Conservation (phyloP, 2,329 filamentous ascomycete species). For the Microsporum canis region DNA sequence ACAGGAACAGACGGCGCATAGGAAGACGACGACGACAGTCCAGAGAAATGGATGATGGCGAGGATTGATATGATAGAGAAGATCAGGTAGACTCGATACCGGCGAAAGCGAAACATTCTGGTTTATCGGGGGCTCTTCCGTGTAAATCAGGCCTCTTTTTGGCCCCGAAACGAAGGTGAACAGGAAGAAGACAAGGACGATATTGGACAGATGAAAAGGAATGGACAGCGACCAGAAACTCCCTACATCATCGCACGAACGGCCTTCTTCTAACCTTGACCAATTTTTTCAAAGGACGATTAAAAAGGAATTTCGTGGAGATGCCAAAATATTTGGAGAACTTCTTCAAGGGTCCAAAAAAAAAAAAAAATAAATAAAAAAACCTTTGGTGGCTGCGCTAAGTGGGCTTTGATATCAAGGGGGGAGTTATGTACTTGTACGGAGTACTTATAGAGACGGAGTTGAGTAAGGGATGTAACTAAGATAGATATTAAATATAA, state of each 20-base stretch:
- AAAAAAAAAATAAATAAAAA: not conserved
- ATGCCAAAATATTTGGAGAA: not conserved
- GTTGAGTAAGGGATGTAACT: too few species aligned
- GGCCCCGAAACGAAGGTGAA: not conserved
- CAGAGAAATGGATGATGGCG: slow-evolving; percentile 42
- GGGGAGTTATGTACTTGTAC: not conserved
- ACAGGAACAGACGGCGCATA: slow-evolving; percentile 5
- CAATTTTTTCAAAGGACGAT: not conserved
- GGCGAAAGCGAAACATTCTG: slow-evolving; percentile 39
- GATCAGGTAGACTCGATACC: slow-evolving; percentile 38
- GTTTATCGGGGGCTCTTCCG: not conserved
- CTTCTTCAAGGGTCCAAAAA: not conserved
- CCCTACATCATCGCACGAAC: not conserved
- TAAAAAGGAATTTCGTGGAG: not conserved
- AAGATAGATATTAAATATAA: too few species aligned
- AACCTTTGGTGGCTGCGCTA: not conserved
- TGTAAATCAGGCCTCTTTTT: not conserved
- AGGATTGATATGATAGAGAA: slow-evolving; percentile 35
- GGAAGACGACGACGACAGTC: slow-evolving; percentile 20
- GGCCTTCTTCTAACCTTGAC: not conserved
- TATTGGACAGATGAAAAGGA: not conserved
- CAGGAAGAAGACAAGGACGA: not conserved
- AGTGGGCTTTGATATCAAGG: not conserved
- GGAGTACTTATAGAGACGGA: not conserved
- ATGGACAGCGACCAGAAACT: not conserved